Evolutionary conservation across 2,329 filamentous ascomycete genomes (phyloP).

Genomic region (Colletotrichum spinosum): DNA sequence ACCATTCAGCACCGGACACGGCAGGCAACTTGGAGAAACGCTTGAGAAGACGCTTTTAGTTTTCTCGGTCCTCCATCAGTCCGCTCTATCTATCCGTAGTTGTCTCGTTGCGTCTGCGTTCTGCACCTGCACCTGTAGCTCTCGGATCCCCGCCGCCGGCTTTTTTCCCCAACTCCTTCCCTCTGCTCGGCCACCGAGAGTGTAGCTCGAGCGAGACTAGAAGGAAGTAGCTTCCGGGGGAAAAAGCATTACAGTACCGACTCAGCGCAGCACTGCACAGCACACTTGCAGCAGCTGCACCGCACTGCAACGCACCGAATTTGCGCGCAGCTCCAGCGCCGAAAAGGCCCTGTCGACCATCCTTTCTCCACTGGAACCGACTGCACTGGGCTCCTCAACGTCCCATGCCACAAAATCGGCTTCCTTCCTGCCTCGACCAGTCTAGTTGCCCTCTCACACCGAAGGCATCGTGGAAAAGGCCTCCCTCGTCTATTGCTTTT

Average conservation of each 20-base stretch:
- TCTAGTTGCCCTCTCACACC: constrained; percentile 8
- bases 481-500: constrained; percentile 17
- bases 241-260: constrained; percentile 31
- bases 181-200: constrained; percentile 36
- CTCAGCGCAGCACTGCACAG: constrained; percentile 24
- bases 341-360: constrained; percentile 4
- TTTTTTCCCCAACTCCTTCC: constrained; percentile 7
- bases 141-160: constrained; percentile 29
- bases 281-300: constrained; percentile 31
- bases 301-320: constrained; percentile 21
- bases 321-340: constrained; percentile 23
- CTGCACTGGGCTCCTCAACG: neutral
- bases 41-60: neutral
- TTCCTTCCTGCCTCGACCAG: constrained; percentile 23
- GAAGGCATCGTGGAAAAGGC: constrained; percentile 33
- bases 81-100: too few species aligned
- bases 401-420: constrained; percentile 35
- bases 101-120: neutral
- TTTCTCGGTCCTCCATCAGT: constrained; percentile 7
- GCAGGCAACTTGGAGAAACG: neutral
- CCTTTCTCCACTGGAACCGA: neutral
- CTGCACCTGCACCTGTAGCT: constrained; percentile 13
- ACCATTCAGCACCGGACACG: neutral
- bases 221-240: constrained; percentile 29
- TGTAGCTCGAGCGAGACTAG: constrained; percentile 36